Evolutionary conservation across 2,329 filamentous ascomycete species (phyloP).

Genomic region (Aspergillus japonicus): DNA sequence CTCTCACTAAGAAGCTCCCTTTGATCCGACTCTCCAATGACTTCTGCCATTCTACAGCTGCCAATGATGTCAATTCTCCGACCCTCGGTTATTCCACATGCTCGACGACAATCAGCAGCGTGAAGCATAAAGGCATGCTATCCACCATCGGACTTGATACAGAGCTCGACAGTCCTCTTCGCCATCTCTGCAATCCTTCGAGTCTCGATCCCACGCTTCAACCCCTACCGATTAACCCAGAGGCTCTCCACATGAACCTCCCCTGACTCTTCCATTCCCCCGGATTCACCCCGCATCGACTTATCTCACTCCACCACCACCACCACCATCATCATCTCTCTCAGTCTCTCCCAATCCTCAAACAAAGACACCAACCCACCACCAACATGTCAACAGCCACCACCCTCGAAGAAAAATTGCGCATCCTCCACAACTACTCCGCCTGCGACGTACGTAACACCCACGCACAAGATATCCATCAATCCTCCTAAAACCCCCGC

Average conservation of each 20-base stretch:
- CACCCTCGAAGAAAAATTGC: slow-evolving; percentile 37
- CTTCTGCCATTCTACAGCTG: background rate
- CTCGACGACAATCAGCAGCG: background rate
- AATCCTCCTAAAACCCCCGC: background rate
- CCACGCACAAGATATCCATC: background rate
- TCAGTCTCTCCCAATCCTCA: background rate
- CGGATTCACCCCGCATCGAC: background rate
- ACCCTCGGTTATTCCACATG: slow-evolving; percentile 16
- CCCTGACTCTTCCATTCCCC: background rate
- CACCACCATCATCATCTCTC: background rate
- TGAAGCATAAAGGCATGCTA: background rate
- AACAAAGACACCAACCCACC: slow-evolving; percentile 10
- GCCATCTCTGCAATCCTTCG: background rate
- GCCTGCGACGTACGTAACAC: slow-evolving; percentile 44
- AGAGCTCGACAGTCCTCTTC: background rate
- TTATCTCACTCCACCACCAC: background rate
- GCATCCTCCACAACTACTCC: slow-evolving; percentile 36
- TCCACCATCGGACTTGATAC: background rate
- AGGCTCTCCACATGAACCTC: background rate
- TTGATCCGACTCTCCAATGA: background rate
- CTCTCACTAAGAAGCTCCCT: background rate
- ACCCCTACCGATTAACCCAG: too few species aligned
- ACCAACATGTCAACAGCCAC: slow-evolving; percentile 26
- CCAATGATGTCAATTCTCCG: slow-evolving; percentile 12
- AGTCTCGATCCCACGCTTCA: background rate